phyloP scores from a whole-genome alignment of 768 basidiomycete species.

The Termitomyces sp. region DNA sequence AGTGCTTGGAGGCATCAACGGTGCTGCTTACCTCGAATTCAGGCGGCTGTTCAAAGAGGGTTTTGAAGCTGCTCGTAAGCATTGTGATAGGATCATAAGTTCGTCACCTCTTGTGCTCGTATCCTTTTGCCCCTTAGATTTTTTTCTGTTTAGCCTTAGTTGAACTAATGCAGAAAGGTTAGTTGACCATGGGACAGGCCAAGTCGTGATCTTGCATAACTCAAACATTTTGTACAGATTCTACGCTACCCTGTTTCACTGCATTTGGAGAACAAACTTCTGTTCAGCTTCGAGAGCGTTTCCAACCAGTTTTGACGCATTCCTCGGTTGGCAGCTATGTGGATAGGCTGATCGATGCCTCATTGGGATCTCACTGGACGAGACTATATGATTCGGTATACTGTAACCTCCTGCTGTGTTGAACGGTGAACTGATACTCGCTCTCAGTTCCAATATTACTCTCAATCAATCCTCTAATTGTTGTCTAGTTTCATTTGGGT shows the following conservation, averaged over 20 bases:
- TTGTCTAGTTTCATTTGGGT: not conserved
- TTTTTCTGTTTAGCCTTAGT: slow-evolving; percentile 52
- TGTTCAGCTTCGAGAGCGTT: slow-evolving; percentile 83
- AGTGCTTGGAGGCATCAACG: slow-evolving; percentile 83
- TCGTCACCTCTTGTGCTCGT: slow-evolving; percentile 23
- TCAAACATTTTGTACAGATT: slow-evolving; percentile 48
- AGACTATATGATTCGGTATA: slow-evolving; percentile 91
- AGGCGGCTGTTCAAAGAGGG: slow-evolving; percentile 85
- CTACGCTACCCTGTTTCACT: slow-evolving; percentile 85
- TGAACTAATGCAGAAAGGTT: slow-evolving; percentile 95
- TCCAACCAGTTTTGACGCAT: slow-evolving; percentile 89
- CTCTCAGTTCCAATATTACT: slow-evolving; percentile 87
- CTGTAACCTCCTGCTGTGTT: not conserved
- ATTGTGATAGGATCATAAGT: slow-evolving; percentile 96
- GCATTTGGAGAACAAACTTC: slow-evolving; percentile 91
- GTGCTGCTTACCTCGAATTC: slow-evolving; percentile 79
- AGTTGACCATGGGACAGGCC: not conserved
- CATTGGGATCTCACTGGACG: slow-evolving; percentile 92
- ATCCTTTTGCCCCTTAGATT: slow-evolving; percentile 5
- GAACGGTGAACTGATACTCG: not conserved
- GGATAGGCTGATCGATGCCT: slow-evolving; percentile 87
- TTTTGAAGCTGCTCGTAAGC: slow-evolving; percentile 91
- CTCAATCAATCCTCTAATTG: slow-evolving; percentile 74
- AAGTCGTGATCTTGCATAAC: not conserved
- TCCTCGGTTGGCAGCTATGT: slow-evolving; percentile 81